phyloP scores from a whole-genome alignment of 129 eudicot genomes.

The Dittrichia graveolens region DNA sequence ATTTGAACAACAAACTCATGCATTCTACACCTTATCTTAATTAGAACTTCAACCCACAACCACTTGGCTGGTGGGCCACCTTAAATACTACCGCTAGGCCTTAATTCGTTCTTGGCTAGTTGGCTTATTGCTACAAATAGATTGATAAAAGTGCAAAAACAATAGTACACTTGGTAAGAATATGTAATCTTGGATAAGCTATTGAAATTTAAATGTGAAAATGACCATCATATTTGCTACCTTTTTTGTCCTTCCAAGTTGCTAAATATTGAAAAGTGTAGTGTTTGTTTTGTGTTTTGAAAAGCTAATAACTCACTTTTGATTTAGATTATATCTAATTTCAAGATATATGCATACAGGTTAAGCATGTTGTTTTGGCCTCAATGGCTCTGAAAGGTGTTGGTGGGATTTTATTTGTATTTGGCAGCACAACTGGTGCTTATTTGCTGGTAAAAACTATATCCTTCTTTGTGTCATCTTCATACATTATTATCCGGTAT shows the following conservation, averaged over 20 bases:
- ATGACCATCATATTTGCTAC: background rate
- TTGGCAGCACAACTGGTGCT: constrained; percentile 80
- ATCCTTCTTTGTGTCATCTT: background rate
- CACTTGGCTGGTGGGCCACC: background rate
- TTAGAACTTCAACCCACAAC: background rate
- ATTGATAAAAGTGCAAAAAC: background rate
- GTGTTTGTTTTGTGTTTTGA: background rate
- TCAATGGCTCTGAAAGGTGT: constrained; percentile 63
- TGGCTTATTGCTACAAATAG: background rate
- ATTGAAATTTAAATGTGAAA: background rate
- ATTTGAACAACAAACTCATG: too few relatives aligned
- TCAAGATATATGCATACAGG: constrained; percentile 40
- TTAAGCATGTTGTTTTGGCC: constrained; percentile 57
- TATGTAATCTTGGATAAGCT: constrained; percentile 2
- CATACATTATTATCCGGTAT: constrained; percentile 11
- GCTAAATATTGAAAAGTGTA: constrained; percentile 10
- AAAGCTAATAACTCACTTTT: background rate
- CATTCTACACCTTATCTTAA: too few relatives aligned
- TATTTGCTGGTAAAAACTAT: constrained; percentile 62
- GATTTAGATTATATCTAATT: background rate
- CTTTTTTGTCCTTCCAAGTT: background rate
- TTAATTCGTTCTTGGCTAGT: background rate
- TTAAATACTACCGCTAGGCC: too few relatives aligned
- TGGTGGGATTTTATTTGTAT: constrained; percentile 77
- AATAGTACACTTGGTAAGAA: background rate